phyloP scores from a whole-genome alignment of 371 early-diverging fungal genomes.

The Quaeritorhiza haematococci region DNA sequence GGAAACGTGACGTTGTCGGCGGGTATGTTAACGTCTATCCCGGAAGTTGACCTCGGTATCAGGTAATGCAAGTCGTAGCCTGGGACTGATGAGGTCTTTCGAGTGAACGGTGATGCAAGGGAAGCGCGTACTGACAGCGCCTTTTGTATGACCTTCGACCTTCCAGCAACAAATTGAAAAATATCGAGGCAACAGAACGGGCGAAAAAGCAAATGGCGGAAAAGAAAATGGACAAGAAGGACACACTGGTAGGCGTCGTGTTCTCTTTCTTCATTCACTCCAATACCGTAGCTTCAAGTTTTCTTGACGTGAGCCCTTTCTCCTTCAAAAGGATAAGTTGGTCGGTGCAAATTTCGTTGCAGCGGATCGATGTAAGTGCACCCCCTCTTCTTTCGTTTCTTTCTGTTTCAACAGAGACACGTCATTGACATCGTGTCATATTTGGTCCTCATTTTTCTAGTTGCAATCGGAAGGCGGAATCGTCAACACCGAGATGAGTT shows the following conservation, averaged over 20 bases:
- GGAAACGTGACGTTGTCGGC: conserved; percentile 84
- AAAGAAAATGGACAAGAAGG: conserved; percentile 21
- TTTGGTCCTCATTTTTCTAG: neutral
- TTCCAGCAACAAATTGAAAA: conserved; percentile 62
- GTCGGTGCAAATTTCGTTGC: conserved; percentile 10
- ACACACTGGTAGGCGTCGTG: too few species aligned
- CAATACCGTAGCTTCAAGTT: too few species aligned
- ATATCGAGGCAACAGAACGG: conserved; percentile 80
- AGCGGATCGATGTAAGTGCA: conserved; percentile 29
- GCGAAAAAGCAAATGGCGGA: conserved; percentile 63
- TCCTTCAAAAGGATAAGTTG: conserved; percentile 5
- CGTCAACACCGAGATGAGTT: neutral
- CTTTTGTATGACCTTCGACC: neutral
- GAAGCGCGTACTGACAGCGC: neutral
- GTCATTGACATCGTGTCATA: neutral
- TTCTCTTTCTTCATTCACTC: too few species aligned
- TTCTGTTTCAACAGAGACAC: neutral
- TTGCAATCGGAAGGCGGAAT: neutral
- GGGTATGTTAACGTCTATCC: conserved; percentile 88
- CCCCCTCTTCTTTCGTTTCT: too few species aligned
- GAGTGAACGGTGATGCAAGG: neutral
- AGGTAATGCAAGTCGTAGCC: too few species aligned
- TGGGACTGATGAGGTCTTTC: too few species aligned
- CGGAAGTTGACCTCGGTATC: conserved; percentile 88
- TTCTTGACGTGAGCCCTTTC: too few species aligned